A percentile compares a stretch with the other conserved stretches of the same genome.
These are phyloP conservation scores for Drechmeria coniospora DNA, from an alignment of 2,329 filamentous ascomycete species.

Conservation along the genomic window DNA sequence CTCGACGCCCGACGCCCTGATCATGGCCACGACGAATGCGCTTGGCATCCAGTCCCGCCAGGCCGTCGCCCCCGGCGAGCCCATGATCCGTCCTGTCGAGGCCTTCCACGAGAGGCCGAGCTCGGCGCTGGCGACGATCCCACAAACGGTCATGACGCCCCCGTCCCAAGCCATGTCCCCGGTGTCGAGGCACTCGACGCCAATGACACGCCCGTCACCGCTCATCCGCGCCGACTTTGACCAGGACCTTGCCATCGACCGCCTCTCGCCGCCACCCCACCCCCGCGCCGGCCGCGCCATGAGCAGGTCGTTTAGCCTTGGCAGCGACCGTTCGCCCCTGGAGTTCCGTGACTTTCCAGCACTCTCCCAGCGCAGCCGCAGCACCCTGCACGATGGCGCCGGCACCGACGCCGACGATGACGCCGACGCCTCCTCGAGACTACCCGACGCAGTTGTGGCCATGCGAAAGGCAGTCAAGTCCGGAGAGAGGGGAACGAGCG, in stretches of 20 bases:
- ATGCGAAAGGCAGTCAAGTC: conserved; percentile 12
- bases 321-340: conserved; percentile 14
- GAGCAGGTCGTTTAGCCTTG: conserved; percentile 20
- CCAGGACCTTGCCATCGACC: conserved; percentile 22
- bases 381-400: conserved; percentile 8
- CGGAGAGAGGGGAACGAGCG: conserved; percentile 8
- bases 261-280: conserved; percentile 19
- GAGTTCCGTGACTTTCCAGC: conserved; percentile 20
- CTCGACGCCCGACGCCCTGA: conserved; percentile 5
- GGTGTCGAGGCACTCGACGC: conserved; percentile 13
- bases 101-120: neutral
- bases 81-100: conserved; percentile 16
- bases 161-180: conserved; percentile 13
- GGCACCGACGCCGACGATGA: conserved; percentile 8
- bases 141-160: conserved; percentile 7
- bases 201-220: conserved; percentile 15
- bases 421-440: conserved; percentile 14
- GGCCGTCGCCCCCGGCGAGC: conserved; percentile 14
- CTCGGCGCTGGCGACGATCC: conserved; percentile 1
- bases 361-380: conserved; percentile 19
- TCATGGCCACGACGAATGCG: conserved; percentile 14
- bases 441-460: conserved; percentile 19
- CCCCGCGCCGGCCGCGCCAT: conserved; percentile 14
- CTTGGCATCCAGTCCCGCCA: conserved; percentile 15
- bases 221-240: conserved; percentile 20